Conservation (phyloP, 805 yeast species). For the Candida boidinii region DNA sequence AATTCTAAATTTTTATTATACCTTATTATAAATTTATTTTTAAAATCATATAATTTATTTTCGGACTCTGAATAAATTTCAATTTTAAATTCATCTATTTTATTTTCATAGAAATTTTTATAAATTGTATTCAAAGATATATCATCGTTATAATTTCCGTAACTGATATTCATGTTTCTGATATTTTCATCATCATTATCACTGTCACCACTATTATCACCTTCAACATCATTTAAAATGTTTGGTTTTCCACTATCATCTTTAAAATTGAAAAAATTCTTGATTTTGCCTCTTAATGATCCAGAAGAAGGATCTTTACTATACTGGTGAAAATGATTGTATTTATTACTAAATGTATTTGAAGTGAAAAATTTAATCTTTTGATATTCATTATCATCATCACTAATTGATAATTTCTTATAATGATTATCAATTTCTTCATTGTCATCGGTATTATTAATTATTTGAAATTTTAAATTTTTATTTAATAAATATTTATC, state of each 20-base stretch:
- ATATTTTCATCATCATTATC: too few species aligned
- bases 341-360: conserved; percentile 5
- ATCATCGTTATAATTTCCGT: too few species aligned
- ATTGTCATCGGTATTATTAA: conserved; percentile 3
- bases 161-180: too few species aligned
- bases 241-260: neutral
- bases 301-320: conserved; percentile 2
- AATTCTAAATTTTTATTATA: too few species aligned
- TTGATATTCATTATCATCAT: conserved; percentile 7
- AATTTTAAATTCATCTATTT: too few species aligned
- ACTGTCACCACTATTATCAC: too few species aligned
- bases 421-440: neutral
- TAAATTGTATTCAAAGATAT: too few species aligned
- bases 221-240: too few species aligned
- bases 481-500: conserved; percentile 24
- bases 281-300: conserved; percentile 1
- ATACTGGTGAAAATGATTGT: conserved; percentile 4
- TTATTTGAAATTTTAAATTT: conserved; percentile 1
- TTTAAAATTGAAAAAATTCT: neutral
- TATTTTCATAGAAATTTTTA: too few species aligned
- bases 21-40: too few species aligned
- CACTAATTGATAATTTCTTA: conserved; percentile 1
- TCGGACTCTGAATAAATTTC: too few species aligned
- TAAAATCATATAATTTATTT: too few species aligned
- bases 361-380: conserved; percentile 11